Base-by-base conservation (phyloP, 306 rosid genomes). In the Vigna angularis region DNA sequence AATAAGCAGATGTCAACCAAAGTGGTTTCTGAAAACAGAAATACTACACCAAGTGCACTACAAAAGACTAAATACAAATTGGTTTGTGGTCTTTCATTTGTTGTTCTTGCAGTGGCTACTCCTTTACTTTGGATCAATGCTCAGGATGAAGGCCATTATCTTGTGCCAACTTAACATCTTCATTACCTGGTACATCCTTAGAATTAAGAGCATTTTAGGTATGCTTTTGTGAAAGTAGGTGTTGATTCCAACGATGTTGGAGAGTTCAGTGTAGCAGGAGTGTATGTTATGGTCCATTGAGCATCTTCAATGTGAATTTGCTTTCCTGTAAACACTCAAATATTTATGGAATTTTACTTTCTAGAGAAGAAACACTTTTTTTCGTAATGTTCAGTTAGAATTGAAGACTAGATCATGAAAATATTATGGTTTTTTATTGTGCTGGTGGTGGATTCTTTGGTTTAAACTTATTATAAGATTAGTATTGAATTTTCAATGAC, bases 101-200 rank as follows among this genome's bases (percentile, higher is more conserved):
- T 64, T 26, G 47, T 87, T 13, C 73, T 88, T 59, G 93, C 87
- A 15, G 61, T 84, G 16, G 79, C 79, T 18, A 74, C 87, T 48
- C 86, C 90, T 30, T 76, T 89, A 5, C 74, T 88, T 10, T 84
- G 86, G 98, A 82, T 84, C 70, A 85, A 49, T 40, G 84, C 81
- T 62, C 89, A 83, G 42, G 88, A 85, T 38, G 88, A 87, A 38
- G 84, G 79, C 32, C 81, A 76, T 76, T 77, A 79, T 73, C 96
- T 89, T 15, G 92, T 90, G 13, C 97, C 97, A 17, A 90, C 96
- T 34, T 92, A 82, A 80, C 55, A 44, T 36, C 50, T 73, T 75
- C 45, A 26, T 34, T 78, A 26, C 20, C n/a, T 40, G 74, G 82
- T 57, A 61, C 77, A 78, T 45, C 66, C 16, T 75, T 42, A 45